Evolutionary conservation across 495 filamentous ascomycete species (phyloP).

Genomic region (Neurospora sp.): DNA sequence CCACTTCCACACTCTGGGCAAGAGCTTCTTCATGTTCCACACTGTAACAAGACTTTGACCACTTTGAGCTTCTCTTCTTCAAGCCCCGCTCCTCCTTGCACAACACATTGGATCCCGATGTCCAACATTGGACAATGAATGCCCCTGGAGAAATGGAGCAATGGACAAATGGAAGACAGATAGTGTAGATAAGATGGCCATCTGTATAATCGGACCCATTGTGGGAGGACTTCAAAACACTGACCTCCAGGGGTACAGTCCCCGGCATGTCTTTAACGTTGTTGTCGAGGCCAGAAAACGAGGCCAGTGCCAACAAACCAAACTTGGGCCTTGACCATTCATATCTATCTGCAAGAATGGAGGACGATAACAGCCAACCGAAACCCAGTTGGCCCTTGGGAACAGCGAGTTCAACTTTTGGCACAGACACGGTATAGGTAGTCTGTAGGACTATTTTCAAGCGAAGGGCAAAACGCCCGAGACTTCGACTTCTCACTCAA

Average conservation of each 20-base stretch:
- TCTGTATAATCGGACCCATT: neutral
- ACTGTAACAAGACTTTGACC: conserved; percentile 20
- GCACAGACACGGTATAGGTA: neutral
- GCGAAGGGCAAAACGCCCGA: neutral
- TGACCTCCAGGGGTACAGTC: neutral
- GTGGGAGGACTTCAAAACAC: neutral
- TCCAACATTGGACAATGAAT: neutral
- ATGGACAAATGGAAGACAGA: neutral
- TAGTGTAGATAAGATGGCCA: neutral
- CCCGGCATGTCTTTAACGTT: neutral
- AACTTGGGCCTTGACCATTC: neutral
- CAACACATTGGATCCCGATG: neutral
- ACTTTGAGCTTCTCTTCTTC: neutral
- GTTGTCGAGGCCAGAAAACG: neutral
- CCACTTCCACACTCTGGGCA: neutral
- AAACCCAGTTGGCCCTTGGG: neutral
- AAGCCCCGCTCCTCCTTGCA: neutral
- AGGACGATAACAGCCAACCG: neutral
- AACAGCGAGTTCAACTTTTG: neutral
- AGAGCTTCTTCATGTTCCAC: conserved; percentile 3
- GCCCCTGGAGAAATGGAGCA: neutral
- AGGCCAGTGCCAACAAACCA: neutral
- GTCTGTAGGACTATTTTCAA: neutral
- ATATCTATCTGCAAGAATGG: neutral
- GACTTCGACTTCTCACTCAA: neutral